Evolutionary conservation across 345 rosid genomes (phyloP).

Genomic region (Eucalyptus regnans): DNA sequence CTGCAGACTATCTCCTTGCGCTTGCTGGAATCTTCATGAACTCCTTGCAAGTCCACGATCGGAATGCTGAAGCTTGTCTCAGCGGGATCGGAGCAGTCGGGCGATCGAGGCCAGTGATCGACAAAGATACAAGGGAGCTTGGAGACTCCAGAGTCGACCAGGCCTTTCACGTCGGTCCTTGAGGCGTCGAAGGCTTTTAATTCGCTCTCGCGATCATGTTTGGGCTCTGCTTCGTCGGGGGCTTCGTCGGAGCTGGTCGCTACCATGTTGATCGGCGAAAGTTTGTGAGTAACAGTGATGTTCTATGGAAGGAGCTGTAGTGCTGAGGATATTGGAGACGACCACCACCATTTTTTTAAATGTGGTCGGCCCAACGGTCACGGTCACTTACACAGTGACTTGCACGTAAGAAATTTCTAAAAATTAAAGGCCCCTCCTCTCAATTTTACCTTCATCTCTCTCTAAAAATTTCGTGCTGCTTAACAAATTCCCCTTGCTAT

Average conservation of each 20-base stretch:
- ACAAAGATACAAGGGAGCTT: slow-evolving; percentile 19
- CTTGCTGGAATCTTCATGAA: neutral
- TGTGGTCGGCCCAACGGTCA: neutral
- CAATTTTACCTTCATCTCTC: neutral
- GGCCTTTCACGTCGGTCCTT: slow-evolving; percentile 29
- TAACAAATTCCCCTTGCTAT: neutral
- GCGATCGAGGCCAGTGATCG: neutral
- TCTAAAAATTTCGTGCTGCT: accelerated
- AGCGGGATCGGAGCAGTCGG: neutral
- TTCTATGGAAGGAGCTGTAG: neutral
- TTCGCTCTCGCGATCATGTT: neutral
- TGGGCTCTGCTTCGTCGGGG: neutral
- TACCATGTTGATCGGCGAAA: neutral
- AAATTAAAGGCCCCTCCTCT: neutral
- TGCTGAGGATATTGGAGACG: neutral
- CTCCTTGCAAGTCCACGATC: slow-evolving; percentile 17
- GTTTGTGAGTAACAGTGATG: neutral
- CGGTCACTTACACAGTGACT: neutral
- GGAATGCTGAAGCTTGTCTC: slow-evolving; percentile 5
- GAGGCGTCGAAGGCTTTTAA: slow-evolving; percentile 9
- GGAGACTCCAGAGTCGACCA: slow-evolving; percentile 16
- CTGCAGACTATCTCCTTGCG: slow-evolving; percentile 1
- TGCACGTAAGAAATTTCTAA: neutral
- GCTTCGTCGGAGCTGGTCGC: neutral
- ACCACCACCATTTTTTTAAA: accelerated